Evolutionary conservation across 2,329 filamentous ascomycete genomes (phyloP), one percentile per base, ranked within the genome.

Genomic region (Alternaria sp.): DNA sequence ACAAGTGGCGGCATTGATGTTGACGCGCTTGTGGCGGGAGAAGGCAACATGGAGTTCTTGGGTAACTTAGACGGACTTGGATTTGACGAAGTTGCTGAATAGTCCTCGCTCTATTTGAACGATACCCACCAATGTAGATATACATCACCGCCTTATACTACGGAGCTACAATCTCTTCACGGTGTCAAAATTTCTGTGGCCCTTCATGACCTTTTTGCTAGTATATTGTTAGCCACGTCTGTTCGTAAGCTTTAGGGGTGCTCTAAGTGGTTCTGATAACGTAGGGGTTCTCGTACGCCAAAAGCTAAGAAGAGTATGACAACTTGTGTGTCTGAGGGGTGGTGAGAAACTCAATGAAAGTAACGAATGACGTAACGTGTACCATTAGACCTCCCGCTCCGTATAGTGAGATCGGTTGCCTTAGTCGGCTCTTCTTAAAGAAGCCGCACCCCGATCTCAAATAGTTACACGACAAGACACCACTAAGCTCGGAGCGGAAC

Each of bases 1-100:
- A 92, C 93, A 0, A 87, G 88, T n/a, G 92, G 93, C 0, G 83
- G 87, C n/a, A 87, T 97, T n/a, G 91, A 97, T 80, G 84, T 97
- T 6, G 90, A 88, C 65, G 84, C 90, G 53, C 85, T 92, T 69
- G 77, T 97, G 73, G 84, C 87, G n/a, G 76, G 76, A 5, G 69
- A 77, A 40, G 85, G 86, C 36, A 87, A 88, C 63, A 86, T 89
- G 1, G 86, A 89, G 20, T 92, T 92, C 71, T 73, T 92, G 63
- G 90, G 90, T 0, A 74, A 76, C 20, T 81, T 86, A 10, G 81
- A 83, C 50, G 80, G 79, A n/a, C 63, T 86, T 50, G 81, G 79
- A 7, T 74, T 79, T 61, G 75, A 77, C 10, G 72, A 76, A 18
- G 46, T 36, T 38, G 46, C 22, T 9, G 32, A 50, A n/a, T 50